Percentiles rank a stretch among this genome's conserved stretches.
phyloP scores from a whole-genome alignment of 169 alveolate species.

The Eimeria maxima region DNA sequence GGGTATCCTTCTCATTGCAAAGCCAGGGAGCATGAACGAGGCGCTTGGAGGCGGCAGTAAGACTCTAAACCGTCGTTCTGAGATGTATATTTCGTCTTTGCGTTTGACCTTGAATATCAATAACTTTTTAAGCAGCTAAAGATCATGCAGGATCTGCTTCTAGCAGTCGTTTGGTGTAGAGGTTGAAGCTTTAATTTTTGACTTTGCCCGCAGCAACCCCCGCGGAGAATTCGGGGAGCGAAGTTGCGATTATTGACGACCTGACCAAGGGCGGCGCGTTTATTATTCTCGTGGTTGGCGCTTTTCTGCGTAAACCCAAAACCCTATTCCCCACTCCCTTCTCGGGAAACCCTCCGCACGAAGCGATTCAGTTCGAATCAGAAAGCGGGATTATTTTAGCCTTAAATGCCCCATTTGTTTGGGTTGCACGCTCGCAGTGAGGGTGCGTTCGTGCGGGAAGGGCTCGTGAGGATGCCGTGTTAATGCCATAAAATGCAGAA shows the following conservation, averaged over 20 bases:
- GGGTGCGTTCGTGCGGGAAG: not conserved
- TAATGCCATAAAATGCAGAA: not conserved
- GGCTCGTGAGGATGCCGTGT: not conserved
- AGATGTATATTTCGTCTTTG: not conserved
- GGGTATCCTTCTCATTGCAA: constrained; percentile 57
- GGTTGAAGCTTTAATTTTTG: not conserved
- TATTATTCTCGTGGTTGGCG: constrained; percentile 45
- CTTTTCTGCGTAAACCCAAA: constrained; percentile 52
- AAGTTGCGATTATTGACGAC: not conserved
- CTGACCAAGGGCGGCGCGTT: constrained; percentile 31
- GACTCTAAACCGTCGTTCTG: not conserved
- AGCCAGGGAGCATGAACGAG: constrained; percentile 56
- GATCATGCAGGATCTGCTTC: not conserved
- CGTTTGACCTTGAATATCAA: not conserved
- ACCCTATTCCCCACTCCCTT: not conserved
- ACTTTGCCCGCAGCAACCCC: constrained; percentile 19
- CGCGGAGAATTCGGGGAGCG: constrained; percentile 17
- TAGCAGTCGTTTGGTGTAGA: not conserved
- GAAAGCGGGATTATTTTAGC: not conserved
- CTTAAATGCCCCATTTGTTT: not conserved
- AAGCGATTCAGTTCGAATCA: not conserved
- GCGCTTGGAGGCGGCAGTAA: constrained; percentile 66
- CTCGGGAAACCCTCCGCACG: not conserved
- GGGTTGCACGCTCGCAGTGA: not conserved
- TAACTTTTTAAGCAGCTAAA: not conserved